Evolutionary conservation across 306 rosid genomes (phyloP).

Genomic region (Castanospermum australe): DNA sequence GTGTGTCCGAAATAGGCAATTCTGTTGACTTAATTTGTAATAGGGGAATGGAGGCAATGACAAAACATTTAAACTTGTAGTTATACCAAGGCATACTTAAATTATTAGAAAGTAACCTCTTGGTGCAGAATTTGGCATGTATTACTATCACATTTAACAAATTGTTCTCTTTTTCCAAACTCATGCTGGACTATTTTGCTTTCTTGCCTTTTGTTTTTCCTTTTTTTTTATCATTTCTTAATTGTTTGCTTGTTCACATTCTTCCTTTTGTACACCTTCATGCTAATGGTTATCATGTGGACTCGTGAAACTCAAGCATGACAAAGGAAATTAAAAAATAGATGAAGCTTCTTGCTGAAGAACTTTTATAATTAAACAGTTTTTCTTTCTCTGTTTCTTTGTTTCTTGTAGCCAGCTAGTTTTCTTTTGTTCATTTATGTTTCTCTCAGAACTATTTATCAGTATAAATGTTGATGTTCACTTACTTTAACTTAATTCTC

Average conservation of each 20-base stretch:
- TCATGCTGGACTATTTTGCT: background rate
- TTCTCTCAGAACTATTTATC: background rate
- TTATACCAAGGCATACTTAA: background rate
- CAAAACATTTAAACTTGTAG: background rate
- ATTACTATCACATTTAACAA: background rate
- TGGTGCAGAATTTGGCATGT: background rate
- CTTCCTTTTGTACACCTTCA: background rate
- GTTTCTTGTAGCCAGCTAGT: too few species aligned
- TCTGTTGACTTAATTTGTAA: slow-evolving; percentile 27
- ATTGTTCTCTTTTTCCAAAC: background rate
- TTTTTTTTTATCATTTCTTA: background rate
- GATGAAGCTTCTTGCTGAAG: too few species aligned
- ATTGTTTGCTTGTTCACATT: too few species aligned
- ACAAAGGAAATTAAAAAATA: too few species aligned
- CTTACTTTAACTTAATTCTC: too few species aligned
- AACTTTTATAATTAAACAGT: background rate
- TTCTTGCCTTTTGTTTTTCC: background rate
- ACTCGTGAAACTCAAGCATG: too few species aligned
- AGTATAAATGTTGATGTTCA: too few species aligned
- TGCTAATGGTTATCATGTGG: too few species aligned
- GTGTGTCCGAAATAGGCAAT: slow-evolving; percentile 23
- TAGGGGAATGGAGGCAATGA: slow-evolving; percentile 1
- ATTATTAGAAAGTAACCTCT: slow-evolving; percentile 4
- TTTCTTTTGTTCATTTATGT: too few species aligned
- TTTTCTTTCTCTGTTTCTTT: background rate